Percentiles rank a stretch among this genome's conserved stretches.
Conservation (phyloP, 163 green algal genomes). For the Coccomyxa subellipsoidea region DNA sequence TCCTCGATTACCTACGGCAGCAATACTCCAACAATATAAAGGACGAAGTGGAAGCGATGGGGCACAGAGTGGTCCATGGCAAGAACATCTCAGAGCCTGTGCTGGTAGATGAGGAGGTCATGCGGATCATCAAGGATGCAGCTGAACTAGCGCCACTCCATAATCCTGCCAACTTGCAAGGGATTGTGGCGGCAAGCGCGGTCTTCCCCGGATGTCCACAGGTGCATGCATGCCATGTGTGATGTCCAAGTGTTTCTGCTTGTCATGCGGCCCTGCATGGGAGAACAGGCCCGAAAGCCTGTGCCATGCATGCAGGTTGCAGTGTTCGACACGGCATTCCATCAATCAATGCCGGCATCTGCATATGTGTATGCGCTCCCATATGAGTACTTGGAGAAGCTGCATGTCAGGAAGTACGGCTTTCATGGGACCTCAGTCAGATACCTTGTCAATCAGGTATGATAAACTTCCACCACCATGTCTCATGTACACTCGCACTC, state of each 20-base stretch:
- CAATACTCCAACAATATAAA: slow-evolving; percentile 25
- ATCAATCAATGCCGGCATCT: slow-evolving; percentile 74
- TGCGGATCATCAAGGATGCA: slow-evolving; percentile 51
- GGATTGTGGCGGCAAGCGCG: slow-evolving; percentile 41
- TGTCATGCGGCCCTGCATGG: no score
- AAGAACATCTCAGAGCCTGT: slow-evolving; percentile 48
- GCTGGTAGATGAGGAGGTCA: slow-evolving; percentile 40
- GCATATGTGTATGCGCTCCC: slow-evolving; percentile 86
- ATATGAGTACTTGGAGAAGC: slow-evolving; percentile 54
- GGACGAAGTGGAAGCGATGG: slow-evolving; percentile 57
- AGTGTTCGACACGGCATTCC: slow-evolving; percentile 94
- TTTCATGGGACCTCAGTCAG: slow-evolving; percentile 82
- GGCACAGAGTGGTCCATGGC: slow-evolving; percentile 83
- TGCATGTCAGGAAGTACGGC: slow-evolving; percentile 71
- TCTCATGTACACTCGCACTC: no score
- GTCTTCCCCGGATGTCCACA: slow-evolving; percentile 28
- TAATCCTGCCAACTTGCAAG: slow-evolving; percentile 64
- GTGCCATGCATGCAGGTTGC: slow-evolving; percentile 62
- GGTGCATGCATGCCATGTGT: neutral
- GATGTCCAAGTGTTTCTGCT: neutral
- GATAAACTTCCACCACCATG: neutral
- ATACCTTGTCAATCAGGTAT: slow-evolving; percentile 51
- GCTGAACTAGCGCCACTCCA: slow-evolving; percentile 77
- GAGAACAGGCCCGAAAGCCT: neutral
- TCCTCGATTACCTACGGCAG: slow-evolving; percentile 43